Percentiles rank a stretch among this genome's conserved stretches.
phyloP scores from a whole-genome alignment of 306 rosid genomes.

The Argentina anserina region DNA sequence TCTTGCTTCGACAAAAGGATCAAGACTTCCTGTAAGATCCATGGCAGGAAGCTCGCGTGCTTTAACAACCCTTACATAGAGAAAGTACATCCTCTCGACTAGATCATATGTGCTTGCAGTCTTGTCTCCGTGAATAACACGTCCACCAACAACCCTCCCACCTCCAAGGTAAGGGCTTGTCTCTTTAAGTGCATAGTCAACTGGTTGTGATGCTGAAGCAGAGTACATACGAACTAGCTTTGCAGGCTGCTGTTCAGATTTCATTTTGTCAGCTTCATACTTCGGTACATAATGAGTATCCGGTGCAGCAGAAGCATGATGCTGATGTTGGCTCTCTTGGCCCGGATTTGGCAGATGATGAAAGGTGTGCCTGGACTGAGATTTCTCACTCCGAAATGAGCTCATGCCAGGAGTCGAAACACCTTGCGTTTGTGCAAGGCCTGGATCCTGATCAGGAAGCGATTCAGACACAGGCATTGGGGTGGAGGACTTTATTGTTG shows the following conservation, averaged over 20 bases:
- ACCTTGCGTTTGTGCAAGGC: slow-evolving; percentile 26
- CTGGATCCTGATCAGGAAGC: slow-evolving; percentile 20
- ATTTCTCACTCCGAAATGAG: slow-evolving; percentile 26
- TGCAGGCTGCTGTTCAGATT: slow-evolving; percentile 43
- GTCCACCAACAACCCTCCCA: slow-evolving; percentile 85
- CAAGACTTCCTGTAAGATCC: slow-evolving; percentile 86
- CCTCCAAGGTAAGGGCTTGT: slow-evolving; percentile 94
- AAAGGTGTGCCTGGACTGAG: slow-evolving; percentile 51
- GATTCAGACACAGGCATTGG: slow-evolving; percentile 41
- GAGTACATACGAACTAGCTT: slow-evolving; percentile 62
- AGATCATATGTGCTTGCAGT: slow-evolving; percentile 79
- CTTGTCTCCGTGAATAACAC: slow-evolving; percentile 67
- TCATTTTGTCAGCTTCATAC: slow-evolving; percentile 56
- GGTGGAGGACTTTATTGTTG: slow-evolving; percentile 50
- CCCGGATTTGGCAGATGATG: slow-evolving; percentile 64
- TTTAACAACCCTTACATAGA: slow-evolving; percentile 79
- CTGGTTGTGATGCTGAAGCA: slow-evolving; percentile 57
- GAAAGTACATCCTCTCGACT: slow-evolving; percentile 81
- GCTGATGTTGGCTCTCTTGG: slow-evolving; percentile 32
- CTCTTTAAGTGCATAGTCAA: slow-evolving; percentile 79
- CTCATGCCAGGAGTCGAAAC: slow-evolving; percentile 17
- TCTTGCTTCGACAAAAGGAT: slow-evolving; percentile 80
- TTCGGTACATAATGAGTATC: slow-evolving; percentile 44
- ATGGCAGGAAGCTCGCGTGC: slow-evolving; percentile 82
- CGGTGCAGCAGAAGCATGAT: slow-evolving; percentile 36